Evolutionary conservation across 331 rosid species (phyloP), one percentile per base, ranked within the genome.

Genomic region (Cydonia oblonga): DNA sequence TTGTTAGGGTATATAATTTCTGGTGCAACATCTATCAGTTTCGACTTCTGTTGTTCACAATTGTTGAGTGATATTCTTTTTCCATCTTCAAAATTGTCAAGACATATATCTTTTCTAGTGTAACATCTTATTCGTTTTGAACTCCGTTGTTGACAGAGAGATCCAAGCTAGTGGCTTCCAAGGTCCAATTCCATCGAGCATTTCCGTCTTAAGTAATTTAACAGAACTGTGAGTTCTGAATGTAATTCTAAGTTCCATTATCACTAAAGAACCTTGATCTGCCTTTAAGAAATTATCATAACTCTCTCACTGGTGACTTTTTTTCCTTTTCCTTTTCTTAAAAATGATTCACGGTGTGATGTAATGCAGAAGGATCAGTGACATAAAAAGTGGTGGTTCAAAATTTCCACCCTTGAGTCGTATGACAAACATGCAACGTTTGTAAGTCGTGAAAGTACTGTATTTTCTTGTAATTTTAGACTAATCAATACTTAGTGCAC

Each of bases 111-210:
- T 44, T 44, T 44, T 44, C 51, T 44, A 13, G 3, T 44, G 51
- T 1, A 44, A 4, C 51, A 44, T 44, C 51, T 44, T 13, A 44
- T 14, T 44, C 51, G 1, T 1, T 44, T 44, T 42, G 16, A 40
- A 40, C 12, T 72, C 22, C 66, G 38, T 56, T 42, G 22, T 38
- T 7, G 28, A 71, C 78, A 78, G 81, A 65, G 81, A 65, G 71
- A 78, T 78, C 25, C 64, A 78, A 66, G 81, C 81, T 26, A 78
- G 81, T 78, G 81, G 81, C 44, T 29, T 78, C 32, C 20, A 71
- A 58, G 81, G 81, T 9, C 81, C 77, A 7, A 78, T 78, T 78
- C 81, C 81, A 9, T 40, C 73, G 40, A 78, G 19, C 53, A 71
- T 78, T 54, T 78, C 81, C 2, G 54, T 6, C 51, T 66, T 71